These are phyloP conservation scores for Aspergillus bertholletiae DNA, from an alignment of 495 filamentous ascomycete species.

Conservation along the genomic window DNA sequence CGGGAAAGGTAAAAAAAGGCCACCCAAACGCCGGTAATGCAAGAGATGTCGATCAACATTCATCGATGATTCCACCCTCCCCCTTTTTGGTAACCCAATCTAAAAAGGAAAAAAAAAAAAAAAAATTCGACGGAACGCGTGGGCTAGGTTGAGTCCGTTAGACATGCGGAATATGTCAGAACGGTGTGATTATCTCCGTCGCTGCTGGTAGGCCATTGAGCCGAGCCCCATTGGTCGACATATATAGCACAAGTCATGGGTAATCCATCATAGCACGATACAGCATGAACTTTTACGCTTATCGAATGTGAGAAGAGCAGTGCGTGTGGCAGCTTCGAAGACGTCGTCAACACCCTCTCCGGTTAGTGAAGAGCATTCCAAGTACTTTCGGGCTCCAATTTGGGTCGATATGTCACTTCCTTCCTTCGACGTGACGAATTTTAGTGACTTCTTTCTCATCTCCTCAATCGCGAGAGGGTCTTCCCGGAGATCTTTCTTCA, in stretches of 20 bases:
- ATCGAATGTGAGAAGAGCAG: constrained; percentile 89
- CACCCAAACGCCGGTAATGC: constrained; percentile 46
- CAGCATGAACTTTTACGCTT: constrained; percentile 83
- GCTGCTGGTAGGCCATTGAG: not conserved
- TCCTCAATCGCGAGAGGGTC: constrained; percentile 93
- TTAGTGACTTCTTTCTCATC: constrained; percentile 90
- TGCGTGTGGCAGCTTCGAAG: constrained; percentile 94
- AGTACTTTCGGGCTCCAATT: constrained; percentile 90
- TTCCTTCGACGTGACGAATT: constrained; percentile 77
- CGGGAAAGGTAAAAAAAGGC: constrained; percentile 19
- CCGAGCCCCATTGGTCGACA: constrained; percentile 1
- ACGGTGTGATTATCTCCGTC: not conserved
- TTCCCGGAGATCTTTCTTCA: constrained; percentile 97
- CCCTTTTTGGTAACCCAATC: constrained; percentile 18
- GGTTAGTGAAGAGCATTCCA: constrained; percentile 95
- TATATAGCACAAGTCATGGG: constrained; percentile 6
- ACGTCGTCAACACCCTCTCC: constrained; percentile 98
- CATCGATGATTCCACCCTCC: constrained; percentile 9
- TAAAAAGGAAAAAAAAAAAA: too few species aligned
- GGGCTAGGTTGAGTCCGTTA: not conserved
- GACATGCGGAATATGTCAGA: not conserved
- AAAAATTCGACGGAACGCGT: not conserved
- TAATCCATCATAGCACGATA: constrained; percentile 72
- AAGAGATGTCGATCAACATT: constrained; percentile 32
- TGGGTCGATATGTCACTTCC: constrained; percentile 76